Conservation (phyloP, 805 yeast species). For the Candida rishiriensis region DNA sequence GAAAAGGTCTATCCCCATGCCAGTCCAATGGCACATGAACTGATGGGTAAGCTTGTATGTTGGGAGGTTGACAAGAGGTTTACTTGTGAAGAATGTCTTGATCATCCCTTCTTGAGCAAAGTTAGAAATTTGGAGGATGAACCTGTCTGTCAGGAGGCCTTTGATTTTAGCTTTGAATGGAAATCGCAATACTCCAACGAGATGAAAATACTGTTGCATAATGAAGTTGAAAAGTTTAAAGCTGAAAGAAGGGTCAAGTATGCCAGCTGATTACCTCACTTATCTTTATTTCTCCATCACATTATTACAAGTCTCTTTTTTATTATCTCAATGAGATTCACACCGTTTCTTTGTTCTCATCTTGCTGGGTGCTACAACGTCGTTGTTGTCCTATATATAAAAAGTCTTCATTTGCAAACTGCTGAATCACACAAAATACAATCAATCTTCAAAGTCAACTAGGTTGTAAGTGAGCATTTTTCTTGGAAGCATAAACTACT, state of each 20-base stretch:
- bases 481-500: too few species aligned
- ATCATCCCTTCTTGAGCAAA: constrained; percentile 48
- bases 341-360: too few species aligned
- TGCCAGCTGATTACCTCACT: constrained; percentile 4
- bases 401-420: too few species aligned
- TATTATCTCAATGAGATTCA: too few species aligned
- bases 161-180: constrained; percentile 68
- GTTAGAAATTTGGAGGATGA: constrained; percentile 58
- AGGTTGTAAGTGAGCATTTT: too few species aligned
- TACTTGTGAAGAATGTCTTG: constrained; percentile 51
- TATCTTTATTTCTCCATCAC: not conserved
- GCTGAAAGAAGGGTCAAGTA: constrained; percentile 20
- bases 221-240: constrained; percentile 52
- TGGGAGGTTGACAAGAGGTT: constrained; percentile 62
- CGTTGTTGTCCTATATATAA: too few species aligned
- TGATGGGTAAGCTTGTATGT: constrained; percentile 50
- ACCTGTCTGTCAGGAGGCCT: constrained; percentile 42
- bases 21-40: constrained; percentile 41
- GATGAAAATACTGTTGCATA: constrained; percentile 43
- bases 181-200: constrained; percentile 34
- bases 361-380: too few species aligned
- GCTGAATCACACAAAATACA: too few species aligned
- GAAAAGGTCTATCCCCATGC: constrained; percentile 59
- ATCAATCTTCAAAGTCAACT: too few species aligned
- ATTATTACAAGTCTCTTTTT: not conserved